phyloP scores from a whole-genome alignment of 257 asterid genomes.

The Ligustrum vulgare region DNA sequence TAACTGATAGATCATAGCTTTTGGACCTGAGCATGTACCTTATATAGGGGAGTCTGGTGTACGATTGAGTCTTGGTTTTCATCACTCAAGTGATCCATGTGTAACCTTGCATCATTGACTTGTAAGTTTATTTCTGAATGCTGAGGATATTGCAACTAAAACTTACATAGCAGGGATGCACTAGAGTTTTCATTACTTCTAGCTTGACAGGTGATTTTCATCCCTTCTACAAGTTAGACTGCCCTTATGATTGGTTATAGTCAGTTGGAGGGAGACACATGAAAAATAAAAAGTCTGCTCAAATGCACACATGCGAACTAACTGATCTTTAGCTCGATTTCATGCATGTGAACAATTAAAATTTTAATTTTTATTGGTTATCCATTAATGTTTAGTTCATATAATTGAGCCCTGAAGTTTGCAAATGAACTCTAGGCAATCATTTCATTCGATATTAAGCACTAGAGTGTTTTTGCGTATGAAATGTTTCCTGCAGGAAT shows the following conservation, averaged over 20 bases:
- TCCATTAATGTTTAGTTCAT: slow-evolving; percentile 4
- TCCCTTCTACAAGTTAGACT: background rate
- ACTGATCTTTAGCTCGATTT: background rate
- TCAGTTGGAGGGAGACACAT: background rate
- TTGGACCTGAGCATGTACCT: background rate
- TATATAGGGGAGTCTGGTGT: background rate
- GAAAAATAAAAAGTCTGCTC: background rate
- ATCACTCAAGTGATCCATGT: background rate
- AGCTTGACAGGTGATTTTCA: background rate
- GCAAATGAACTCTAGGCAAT: slow-evolving; percentile 18
- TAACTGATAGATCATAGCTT: background rate
- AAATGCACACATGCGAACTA: background rate
- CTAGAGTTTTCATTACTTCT: background rate
- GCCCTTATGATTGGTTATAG: slow-evolving; percentile 6
- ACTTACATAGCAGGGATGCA: slow-evolving; percentile 5
- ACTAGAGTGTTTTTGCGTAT: background rate
- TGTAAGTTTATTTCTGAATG: slow-evolving; percentile 11
- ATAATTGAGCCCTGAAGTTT: slow-evolving; percentile 5
- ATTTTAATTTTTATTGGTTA: slow-evolving; percentile 1
- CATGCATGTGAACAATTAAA: background rate
- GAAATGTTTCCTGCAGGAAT: slow-evolving; percentile 12
- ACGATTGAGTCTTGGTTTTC: background rate
- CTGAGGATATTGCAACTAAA: slow-evolving; percentile 13
- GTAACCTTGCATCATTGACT: background rate
- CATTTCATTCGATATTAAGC: slow-evolving; percentile 13